Percentiles rank a stretch among this genome's conserved stretches.
Evolutionary conservation across 768 basidiomycete genomes (phyloP).

Genomic region (Tricholoma sp.): DNA sequence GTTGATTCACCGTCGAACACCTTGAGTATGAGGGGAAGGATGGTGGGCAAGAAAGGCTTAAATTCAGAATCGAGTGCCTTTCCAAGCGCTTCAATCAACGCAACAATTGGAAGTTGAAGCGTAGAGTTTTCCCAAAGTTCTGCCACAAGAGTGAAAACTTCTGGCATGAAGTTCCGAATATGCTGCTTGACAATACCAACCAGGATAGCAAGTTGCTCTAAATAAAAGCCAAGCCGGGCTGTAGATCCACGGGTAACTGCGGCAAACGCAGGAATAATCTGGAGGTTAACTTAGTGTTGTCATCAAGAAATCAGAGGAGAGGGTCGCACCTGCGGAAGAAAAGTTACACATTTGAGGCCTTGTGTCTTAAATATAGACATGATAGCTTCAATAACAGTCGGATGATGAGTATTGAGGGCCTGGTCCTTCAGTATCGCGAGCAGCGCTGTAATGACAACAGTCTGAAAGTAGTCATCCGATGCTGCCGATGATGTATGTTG

Average conservation of each 20-base stretch:
- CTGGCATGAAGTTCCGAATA: constrained; percentile 84
- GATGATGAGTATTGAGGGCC: constrained; percentile 79
- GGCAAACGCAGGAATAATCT: constrained; percentile 96
- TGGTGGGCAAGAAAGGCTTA: constrained; percentile 89
- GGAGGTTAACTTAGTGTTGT: constrained; percentile 9
- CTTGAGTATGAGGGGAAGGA: constrained; percentile 84
- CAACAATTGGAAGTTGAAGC: constrained; percentile 88
- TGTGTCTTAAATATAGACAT: constrained; percentile 99
- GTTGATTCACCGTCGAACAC: constrained; percentile 86
- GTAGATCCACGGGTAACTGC: constrained; percentile 78
- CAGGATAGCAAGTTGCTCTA: constrained; percentile 93
- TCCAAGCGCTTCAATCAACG: constrained; percentile 88
- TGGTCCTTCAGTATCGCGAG: constrained; percentile 87
- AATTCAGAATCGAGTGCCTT: constrained; percentile 96
- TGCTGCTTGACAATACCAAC: constrained; percentile 97
- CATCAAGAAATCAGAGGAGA: neutral
- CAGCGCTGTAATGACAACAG: constrained; percentile 86
- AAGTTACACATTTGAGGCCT: constrained; percentile 92
- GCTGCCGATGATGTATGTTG: constrained; percentile 56
- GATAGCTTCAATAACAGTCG: constrained; percentile 93
- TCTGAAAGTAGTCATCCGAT: constrained; percentile 96
- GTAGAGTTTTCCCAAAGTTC: constrained; percentile 87
- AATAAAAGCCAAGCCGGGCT: constrained; percentile 81
- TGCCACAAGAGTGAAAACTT: constrained; percentile 78
- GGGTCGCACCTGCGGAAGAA: constrained; percentile 76